Evolutionary conservation across 495 filamentous ascomycete species (phyloP), one percentile per base, ranked within the genome.

Genomic region (Podospora appendiculata): DNA sequence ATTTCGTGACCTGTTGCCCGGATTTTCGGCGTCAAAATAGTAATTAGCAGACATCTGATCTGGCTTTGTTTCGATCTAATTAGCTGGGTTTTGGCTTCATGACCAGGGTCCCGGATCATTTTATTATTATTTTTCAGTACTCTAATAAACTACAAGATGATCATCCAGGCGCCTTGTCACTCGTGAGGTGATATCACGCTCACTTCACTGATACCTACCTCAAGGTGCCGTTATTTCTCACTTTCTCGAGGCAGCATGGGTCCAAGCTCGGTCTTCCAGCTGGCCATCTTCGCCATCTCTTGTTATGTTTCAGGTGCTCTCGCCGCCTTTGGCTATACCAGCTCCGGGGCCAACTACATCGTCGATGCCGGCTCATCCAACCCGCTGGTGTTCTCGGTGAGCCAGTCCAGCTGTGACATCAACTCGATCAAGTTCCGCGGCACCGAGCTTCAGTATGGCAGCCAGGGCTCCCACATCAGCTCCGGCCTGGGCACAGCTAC

Each of bases 401-500:
- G 67, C 52, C 70, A 74, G 36, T 62, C 66, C 8, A 84, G 62
- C 60, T 84, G 82, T 51, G 83, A 86, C 61, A 82, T 85, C 55
- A 79, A 74, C 12, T 84, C 81, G 1, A 78, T 86, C 61, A 72
- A 72, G 17, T 85, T 71, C 58, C 78, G 78, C 43, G 75, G 76
- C 42, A 70, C 71, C 16, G 78, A 86, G 57, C 69, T 80, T 35
- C 82, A 85, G 58, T 79, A 80, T 53, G 55, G 61, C 17, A 64
- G 67, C 36, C 69, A 69, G 7, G 74, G 71, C 13, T 79, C 76
- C 10, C 82, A 85, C 41, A 79, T 86, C 47, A 72, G 70, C 36
- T 85, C 82, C 10, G 81, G 83, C 10, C 72, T 86, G 9, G 80
- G 81, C 10, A 67, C 69, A n/a, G 78, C 76, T 2, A 80, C 76